phyloP scores from a whole-genome alignment of 2,329 filamentous ascomycete species.

The Fusarium bulbicola region DNA sequence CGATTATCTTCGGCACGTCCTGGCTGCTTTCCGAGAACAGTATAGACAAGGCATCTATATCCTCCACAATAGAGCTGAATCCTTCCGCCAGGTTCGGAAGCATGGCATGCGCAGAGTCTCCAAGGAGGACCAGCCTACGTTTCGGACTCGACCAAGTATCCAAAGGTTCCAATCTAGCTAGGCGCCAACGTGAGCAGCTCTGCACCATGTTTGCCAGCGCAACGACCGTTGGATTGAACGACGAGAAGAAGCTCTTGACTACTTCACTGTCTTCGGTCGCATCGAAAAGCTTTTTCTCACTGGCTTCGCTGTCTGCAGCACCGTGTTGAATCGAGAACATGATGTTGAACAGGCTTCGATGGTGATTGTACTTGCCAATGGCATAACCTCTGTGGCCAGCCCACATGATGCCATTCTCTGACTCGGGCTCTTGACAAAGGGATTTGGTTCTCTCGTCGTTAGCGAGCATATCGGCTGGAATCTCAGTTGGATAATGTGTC shows the following conservation, averaged over 20 bases:
- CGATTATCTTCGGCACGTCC: background rate
- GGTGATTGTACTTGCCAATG: constrained; percentile 10
- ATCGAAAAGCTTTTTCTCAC: background rate
- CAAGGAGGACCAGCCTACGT: background rate
- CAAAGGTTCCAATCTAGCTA: background rate
- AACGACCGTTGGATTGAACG: background rate
- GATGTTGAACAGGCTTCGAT: background rate
- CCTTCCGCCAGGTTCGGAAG: background rate
- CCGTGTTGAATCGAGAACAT: constrained; percentile 17
- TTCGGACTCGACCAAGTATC: constrained; percentile 3
- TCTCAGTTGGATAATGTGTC: constrained; percentile 9
- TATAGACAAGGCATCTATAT: background rate
- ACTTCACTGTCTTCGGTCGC: background rate
- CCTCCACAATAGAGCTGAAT: background rate
- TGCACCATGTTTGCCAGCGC: constrained; percentile 1
- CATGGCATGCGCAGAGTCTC: background rate
- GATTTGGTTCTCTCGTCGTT: background rate
- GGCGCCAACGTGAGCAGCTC: background rate
- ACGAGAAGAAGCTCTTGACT: background rate
- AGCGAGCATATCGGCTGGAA: background rate
- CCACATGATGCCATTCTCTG: constrained; percentile 11
- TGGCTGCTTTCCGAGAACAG: background rate
- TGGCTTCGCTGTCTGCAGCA: background rate
- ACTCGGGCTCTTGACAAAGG: background rate
- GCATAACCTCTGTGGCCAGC: constrained; percentile 5